Conservation (phyloP, 176 grass and related monocot genomes). For the Oropetium thomaeum region DNA sequence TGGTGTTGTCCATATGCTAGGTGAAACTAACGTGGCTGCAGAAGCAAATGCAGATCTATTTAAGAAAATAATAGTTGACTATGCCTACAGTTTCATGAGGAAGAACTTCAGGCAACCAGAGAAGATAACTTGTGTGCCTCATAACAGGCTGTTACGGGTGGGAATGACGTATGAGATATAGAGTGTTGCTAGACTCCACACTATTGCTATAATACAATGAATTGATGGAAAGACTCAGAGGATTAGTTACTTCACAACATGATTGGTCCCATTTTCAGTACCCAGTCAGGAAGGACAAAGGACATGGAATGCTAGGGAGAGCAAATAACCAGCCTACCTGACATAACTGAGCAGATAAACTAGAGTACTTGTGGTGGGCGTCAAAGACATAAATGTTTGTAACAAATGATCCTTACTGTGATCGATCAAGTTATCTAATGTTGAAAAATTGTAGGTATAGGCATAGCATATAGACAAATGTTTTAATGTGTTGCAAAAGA, state of each 20-base stretch:
- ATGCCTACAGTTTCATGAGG: slow-evolving; percentile 62
- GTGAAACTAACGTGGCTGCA: slow-evolving; percentile 60
- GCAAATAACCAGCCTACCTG: neutral
- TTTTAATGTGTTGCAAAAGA: neutral
- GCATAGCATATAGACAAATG: neutral
- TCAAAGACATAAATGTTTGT: neutral
- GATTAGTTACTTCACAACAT: neutral
- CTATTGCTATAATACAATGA: neutral
- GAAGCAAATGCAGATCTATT: slow-evolving; percentile 21
- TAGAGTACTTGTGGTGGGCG: neutral
- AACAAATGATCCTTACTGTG: neutral
- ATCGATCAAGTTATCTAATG: neutral
- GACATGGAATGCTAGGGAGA: neutral
- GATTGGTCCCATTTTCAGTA: neutral
- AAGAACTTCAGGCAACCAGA: slow-evolving; percentile 67
- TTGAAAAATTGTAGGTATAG: neutral
- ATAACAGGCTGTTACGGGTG: slow-evolving; percentile 50
- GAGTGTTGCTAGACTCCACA: neutral
- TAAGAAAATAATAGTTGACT: slow-evolving; percentile 59
- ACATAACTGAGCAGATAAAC: neutral
- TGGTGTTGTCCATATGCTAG: slow-evolving; percentile 60
- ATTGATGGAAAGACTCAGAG: neutral
- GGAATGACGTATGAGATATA: slow-evolving; percentile 71
- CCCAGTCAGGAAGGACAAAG: neutral
- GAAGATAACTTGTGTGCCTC: slow-evolving; percentile 50